A percentile compares a stretch with the other conserved stretches of the same genome.
These are phyloP conservation scores for Camelina laxa DNA, from an alignment of 345 rosid genomes.

Conservation along the genomic window DNA sequence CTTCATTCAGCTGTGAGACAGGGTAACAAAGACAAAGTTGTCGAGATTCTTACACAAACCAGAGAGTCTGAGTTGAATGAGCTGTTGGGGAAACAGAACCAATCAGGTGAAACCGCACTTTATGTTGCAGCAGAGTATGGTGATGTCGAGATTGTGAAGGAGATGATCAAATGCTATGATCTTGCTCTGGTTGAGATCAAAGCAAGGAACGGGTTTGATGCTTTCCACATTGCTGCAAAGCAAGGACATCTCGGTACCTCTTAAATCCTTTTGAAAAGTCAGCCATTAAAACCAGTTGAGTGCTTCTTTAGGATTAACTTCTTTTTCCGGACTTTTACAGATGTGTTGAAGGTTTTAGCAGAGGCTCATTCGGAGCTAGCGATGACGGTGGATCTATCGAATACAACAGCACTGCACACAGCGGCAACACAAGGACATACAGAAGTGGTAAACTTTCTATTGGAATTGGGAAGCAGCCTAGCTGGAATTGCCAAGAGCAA, in stretches of 20 bases:
- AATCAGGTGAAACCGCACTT: constrained; percentile 91
- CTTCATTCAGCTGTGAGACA: constrained; percentile 84
- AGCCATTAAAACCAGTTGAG: background rate
- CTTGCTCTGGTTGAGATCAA: constrained; percentile 77
- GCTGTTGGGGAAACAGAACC: constrained; percentile 75
- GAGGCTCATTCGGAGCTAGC: constrained; percentile 82
- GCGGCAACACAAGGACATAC: constrained; percentile 85
- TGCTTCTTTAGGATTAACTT: background rate
- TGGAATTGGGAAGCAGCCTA: constrained; percentile 70
- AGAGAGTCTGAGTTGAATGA: constrained; percentile 55
- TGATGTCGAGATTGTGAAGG: constrained; percentile 69
- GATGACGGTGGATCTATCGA: constrained; percentile 78
- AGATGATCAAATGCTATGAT: constrained; percentile 80
- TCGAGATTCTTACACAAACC: constrained; percentile 53
- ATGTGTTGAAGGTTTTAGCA: constrained; percentile 64
- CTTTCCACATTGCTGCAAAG: constrained; percentile 95
- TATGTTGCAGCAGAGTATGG: constrained; percentile 93
- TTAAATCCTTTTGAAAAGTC: background rate
- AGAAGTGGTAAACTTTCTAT: constrained; percentile 59
- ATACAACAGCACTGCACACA: constrained; percentile 80
- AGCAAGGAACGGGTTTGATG: constrained; percentile 94
- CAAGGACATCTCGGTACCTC: constrained; percentile 82
- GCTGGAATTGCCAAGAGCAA: constrained; percentile 80
- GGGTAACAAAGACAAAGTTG: constrained; percentile 57
- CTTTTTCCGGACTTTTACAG: constrained; percentile 45